Evolutionary conservation across 257 asterid species (phyloP), one percentile per base, ranked within the genome.

Genomic region (Solanum piurae): DNA sequence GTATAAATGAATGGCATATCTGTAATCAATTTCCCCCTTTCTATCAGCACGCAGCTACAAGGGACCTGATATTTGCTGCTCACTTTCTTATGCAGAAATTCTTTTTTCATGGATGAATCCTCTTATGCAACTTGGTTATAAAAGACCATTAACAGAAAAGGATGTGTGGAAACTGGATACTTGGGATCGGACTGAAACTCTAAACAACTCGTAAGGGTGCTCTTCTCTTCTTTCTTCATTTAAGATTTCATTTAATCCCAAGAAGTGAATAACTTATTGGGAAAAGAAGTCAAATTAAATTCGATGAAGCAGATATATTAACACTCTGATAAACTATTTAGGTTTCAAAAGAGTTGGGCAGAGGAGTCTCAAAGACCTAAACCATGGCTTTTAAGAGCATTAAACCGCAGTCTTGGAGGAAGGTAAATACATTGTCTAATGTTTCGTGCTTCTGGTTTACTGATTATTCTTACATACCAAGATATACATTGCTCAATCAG

Each of bases 101-200:
- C 90, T 76, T 62, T 83, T 88, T 46, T 23, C 77, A 79, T 76
- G 79, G 88, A 88, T 71, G 74, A 92, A 90, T 92, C 95, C 93
- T 64, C 91, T 97, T 89, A 94, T 97, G 99, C 85, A 92, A 93
- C 95, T 94, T 52, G 99, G 99, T 83, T 94, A 92, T 87, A 97
- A 62, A 93, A 92, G 96, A 91, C 99, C 99, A 87, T 95, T 97
- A 83, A 96, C 98, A 12, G 99, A 96, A 88, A 96, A 92, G 92
- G 99, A 97, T 94, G 95, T 97, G n/a, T 97, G 99, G 99, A 92
- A 94, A 89, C 96, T 97, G 86, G 99, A 97, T 91, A 91, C 92
- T 49, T 97, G 99, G 99, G 99, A 97, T 87, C 91, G 80, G 90
- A 96, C 99, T 58, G 98, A 96, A 91, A 94, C 98, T 88, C 99